Evolutionary conservation across 2,329 filamentous ascomycete genomes (phyloP), one percentile per base, ranked within the genome.

Genomic region (Rhynchosporium secalis): DNA sequence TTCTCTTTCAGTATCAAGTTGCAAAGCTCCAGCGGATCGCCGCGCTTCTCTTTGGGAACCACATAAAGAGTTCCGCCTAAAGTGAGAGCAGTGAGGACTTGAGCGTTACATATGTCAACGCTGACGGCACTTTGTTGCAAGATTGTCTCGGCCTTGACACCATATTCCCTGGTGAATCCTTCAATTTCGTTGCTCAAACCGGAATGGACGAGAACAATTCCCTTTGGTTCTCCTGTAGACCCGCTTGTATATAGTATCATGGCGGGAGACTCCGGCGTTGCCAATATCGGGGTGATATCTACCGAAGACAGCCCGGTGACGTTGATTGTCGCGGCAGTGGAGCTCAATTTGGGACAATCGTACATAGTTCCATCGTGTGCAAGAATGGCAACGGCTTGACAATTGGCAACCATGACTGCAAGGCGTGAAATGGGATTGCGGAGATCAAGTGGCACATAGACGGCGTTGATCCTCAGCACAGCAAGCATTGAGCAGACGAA

Each of bases 201-300:
- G 2, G 26, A 31, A 48, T 75, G 70, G 1, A 28, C 66, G 7
- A 79, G 62, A 1, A 72, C 45, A n/a, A 80, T 74, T 4, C 78
- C 78, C 67, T 81, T 81, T 1, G 79, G 79, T 0, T 46, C 69
- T 45, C 69, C 69, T 31, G 68, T 71, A 1, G 65, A 61, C 10
- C 69, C 68, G 29, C 64, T 66, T 26, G 68, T 69, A 56, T 57
- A 70, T 9, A 68, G 41, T 2, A 61, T 28, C 20, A 58, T 38
- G 8, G 60, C 55, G 38, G 48, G 45, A 29, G 31, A 36, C 9
- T 49, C n/a, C 1, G 56, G 29, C 3, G 8, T 8, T 20, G 55
- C 6, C 31, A 12, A n/a, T 7, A 36, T 57, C 7, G 55, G 40
- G 3, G 26, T 31, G 6, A 12, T 4, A 3, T 43, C 36, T 3